A percentile compares a stretch with the other conserved stretches of the same genome.
Conservation (phyloP, 768 basidiomycete genomes). For the Lentinus brumalis region DNA sequence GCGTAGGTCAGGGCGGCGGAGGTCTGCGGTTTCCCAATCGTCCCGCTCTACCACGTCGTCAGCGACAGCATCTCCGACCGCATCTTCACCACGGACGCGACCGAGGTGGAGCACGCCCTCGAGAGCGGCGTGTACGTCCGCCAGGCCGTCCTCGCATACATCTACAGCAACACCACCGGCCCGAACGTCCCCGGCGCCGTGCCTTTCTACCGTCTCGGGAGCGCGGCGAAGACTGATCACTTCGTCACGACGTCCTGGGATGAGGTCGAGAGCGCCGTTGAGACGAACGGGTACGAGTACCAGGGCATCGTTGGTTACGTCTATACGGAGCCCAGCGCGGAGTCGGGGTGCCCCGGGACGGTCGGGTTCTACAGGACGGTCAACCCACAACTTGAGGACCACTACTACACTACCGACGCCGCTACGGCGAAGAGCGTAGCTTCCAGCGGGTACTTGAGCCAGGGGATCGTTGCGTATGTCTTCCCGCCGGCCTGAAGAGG, state of each 20-base stretch:
- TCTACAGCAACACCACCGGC: background rate
- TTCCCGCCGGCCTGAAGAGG: background rate
- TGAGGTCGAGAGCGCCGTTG: background rate
- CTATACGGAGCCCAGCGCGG: background rate
- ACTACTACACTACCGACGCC: background rate
- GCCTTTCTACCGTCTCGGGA: background rate
- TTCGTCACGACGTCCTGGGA: background rate
- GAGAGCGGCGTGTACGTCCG: background rate
- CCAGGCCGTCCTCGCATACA: background rate
- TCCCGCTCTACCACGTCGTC: background rate
- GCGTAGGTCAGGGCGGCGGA: background rate
- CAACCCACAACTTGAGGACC: background rate
- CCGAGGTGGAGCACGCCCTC: background rate
- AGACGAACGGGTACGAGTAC: conserved; percentile 1
- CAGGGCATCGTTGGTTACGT: background rate
- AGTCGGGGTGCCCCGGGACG: background rate
- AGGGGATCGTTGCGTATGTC: conserved; percentile 2
- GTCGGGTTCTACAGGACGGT: background rate
- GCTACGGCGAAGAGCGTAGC: background rate
- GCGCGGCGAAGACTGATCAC: background rate
- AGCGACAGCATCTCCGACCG: conserved; percentile 3
- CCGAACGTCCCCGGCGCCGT: background rate
- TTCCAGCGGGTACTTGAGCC: background rate
- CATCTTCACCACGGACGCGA: conserved; percentile 1
- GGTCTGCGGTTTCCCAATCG: background rate